Evolutionary conservation across 1,284 basidiomycete species (phyloP), one percentile per base, ranked within the genome.

Genomic region (Ustilago hordei): DNA sequence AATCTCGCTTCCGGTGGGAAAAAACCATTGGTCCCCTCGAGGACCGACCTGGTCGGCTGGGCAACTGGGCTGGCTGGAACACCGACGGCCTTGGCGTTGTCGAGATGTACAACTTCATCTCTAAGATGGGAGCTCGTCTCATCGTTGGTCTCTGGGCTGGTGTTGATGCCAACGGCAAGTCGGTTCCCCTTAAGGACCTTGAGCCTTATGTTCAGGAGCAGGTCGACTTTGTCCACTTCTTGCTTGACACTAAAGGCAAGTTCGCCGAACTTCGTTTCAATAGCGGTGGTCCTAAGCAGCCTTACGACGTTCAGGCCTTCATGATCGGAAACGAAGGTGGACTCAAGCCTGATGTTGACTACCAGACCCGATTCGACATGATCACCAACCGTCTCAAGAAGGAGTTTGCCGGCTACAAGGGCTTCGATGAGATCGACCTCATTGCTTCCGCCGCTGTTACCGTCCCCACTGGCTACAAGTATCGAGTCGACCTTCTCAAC

Each of bases 121-220:
- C 91, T 80, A 91, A 91, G 77, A 81, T 90, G 50, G 79, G 81
- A 50, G 76, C 79, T 36, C 57, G 75, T 52, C 88, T 90, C 6
- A 91, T 92, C 74, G 91, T 92, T 90, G 91, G 90, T 15, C 89
- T 92, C 36, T 92, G 90, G 90, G 88, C 90, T 75, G 91, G 91
- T 0, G 86, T 87, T 55, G 82, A 81, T 11, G 75, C 79, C 34
- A 71, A 79, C 32, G 64, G 76, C 28, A 70, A 75, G 55, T 63
- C 69, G 55, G 84, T 92, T n/a, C 80, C 90, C 0, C 89, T 91
- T 65, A 84, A 86, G 32, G 85, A 88, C 15, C 88, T 93, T 13
- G 87, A 83, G 3, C 90, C 91, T 0, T 92, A 91, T 79, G 90
- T 92, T 47, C 90, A 92, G 68, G 67, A 78, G 59, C 71, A 74